Evolutionary conservation across 306 rosid genomes (phyloP).

Genomic region (Psophocarpus tetragonolobus): DNA sequence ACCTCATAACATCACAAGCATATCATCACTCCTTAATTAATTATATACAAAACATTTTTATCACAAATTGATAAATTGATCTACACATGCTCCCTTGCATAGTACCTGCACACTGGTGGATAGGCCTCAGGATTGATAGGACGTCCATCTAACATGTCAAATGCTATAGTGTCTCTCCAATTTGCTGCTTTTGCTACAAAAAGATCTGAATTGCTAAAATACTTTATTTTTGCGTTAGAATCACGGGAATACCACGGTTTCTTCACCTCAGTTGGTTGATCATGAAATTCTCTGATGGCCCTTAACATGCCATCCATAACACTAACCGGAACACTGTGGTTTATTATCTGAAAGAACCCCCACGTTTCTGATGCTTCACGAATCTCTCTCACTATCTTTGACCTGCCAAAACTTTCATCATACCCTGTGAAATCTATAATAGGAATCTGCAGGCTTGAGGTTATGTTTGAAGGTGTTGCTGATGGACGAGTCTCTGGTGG

Average conservation of each 20-base stretch:
- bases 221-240: constrained; percentile 45
- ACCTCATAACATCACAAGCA: no score
- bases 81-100: no score
- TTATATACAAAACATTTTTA: no score
- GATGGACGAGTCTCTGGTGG: constrained; percentile 38
- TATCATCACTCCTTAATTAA: no score
- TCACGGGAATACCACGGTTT: constrained; percentile 78
- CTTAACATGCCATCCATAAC: constrained; percentile 55
- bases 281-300: constrained; percentile 58
- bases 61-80: no score
- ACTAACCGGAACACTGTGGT: constrained; percentile 61
- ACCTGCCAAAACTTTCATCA: constrained; percentile 27
- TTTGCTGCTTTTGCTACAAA: constrained; percentile 65
- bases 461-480: not conserved
- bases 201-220: constrained; percentile 71
- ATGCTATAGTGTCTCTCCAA: constrained; percentile 80
- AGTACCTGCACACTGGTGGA: constrained; percentile 66
- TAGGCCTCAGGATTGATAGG: constrained; percentile 50
- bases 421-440: constrained; percentile 57
- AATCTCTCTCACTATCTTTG: constrained; percentile 44
- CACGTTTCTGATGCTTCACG: constrained; percentile 63
- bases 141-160: constrained; percentile 69
- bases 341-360: constrained; percentile 80
- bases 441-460: constrained; percentile 47
- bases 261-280: constrained; percentile 63